phyloP scores from a whole-genome alignment of 1,139 yeast genomes.

The Geotrichum reessii region DNA sequence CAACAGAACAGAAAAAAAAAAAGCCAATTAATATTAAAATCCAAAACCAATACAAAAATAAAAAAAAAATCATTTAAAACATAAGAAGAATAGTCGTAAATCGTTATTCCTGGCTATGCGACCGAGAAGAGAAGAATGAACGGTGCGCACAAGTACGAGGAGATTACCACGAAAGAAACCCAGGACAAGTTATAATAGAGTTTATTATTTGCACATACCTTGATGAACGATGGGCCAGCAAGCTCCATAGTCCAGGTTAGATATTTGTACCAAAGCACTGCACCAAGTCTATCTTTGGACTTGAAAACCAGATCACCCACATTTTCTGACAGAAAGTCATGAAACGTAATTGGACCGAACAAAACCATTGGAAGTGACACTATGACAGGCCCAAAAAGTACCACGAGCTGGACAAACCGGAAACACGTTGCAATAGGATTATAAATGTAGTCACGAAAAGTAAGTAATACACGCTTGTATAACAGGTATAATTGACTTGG shows the following conservation, averaged over 20 bases:
- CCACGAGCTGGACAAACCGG: slow-evolving; percentile 62
- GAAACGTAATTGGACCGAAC: slow-evolving; percentile 46
- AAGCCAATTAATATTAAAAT: neutral
- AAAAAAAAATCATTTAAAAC: neutral
- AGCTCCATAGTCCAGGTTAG: slow-evolving; percentile 65
- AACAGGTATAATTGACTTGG: slow-evolving; percentile 2
- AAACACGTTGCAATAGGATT: slow-evolving; percentile 67
- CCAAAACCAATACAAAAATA: neutral
- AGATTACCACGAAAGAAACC: neutral
- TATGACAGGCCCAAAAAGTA: slow-evolving; percentile 66
- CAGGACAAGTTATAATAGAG: slow-evolving; percentile 18
- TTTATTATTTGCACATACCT: slow-evolving; percentile 33
- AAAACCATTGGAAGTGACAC: slow-evolving; percentile 58
- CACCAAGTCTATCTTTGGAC: slow-evolving; percentile 50
- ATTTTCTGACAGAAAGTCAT: slow-evolving; percentile 1
- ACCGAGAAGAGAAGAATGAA: neutral
- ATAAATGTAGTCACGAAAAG: slow-evolving; percentile 39
- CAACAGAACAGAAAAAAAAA: neutral
- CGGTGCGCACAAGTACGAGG: neutral
- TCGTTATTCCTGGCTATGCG: neutral
- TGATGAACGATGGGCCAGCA: slow-evolving; percentile 93
- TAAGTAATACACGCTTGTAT: slow-evolving; percentile 2
- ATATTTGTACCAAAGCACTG: slow-evolving; percentile 63
- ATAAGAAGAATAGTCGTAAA: neutral
- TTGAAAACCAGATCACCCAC: slow-evolving; percentile 18